Base-by-base conservation (phyloP, 352 stramenopile species). In the Thalassiosira mediterranea region DNA sequence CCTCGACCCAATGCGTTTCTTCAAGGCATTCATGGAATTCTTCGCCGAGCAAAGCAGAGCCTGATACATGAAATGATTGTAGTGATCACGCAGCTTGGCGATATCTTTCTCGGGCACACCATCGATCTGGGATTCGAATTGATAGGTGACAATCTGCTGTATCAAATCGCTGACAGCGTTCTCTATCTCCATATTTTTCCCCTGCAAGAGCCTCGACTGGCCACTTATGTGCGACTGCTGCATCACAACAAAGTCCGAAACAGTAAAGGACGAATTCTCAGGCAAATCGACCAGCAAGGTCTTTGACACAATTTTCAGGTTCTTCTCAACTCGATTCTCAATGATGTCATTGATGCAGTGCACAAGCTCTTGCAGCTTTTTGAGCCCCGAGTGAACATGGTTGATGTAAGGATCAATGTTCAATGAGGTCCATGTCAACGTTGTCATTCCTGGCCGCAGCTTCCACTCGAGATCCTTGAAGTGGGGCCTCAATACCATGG, bases 391-490 rank as follows among this genome's bases (percentile, higher is more conserved):
- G 57, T 93, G 87, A 21, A 94, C 95, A 68, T 98, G 95, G 58
- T 94, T 94, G 25, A 97, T 97, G 72, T 98, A 99, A 4, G 95
- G 94, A 73, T 99, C 96, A 60, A 99, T 99, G 80, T 99, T 99
- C 96, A 99, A 98, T 53, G 96, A 98, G 11, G 96, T 99, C 97
- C 97, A 99, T 3, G 97, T 99, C 2, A 99, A 86, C n/a, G 96
- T 98, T 73, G 98, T 98, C 96, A 99, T 99, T 15, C 97, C 97
- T 1, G 97, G 97, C 2, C 97, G 95, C 7, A 99, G 77, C 76
- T 98, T 98, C 88, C 98, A 98, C 82, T 99, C 96, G 95, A 99
- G 98, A 83, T 99, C 97, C 66, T 98, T 98, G 64, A 99, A 98
- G 68, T 98, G 96, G 3, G 97, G 96, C n/a, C 94, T 92, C 25